phyloP scores from a whole-genome alignment of 2,329 filamentous ascomycete species.

The Monosporascus sp. region DNA sequence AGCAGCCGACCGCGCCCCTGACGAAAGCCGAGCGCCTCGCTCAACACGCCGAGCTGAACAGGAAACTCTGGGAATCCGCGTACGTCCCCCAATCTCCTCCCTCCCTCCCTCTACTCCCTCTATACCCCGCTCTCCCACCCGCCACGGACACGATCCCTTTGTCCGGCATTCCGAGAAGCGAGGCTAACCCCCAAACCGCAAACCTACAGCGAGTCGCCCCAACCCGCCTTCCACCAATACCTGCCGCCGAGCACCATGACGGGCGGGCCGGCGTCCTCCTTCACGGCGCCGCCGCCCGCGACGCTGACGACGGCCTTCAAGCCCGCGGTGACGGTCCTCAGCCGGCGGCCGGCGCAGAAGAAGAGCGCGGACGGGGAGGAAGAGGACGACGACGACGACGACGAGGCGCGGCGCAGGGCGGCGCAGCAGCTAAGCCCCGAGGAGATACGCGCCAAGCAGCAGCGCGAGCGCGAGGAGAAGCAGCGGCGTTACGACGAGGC shows the following conservation, averaged over 20 bases:
- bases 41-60: constrained; percentile 77
- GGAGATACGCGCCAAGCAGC: constrained; percentile 72
- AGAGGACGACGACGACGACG: constrained; percentile 58
- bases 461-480: constrained; percentile 81
- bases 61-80: constrained; percentile 86
- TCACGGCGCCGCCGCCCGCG: constrained; percentile 53
- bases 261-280: constrained; percentile 34
- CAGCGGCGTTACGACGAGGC: constrained; percentile 86
- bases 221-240: constrained; percentile 65
- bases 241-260: constrained; percentile 72
- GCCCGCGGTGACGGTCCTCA: constrained; percentile 77
- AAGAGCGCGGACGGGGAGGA: constrained; percentile 34
- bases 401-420: constrained; percentile 53
- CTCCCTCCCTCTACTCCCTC: background rate
- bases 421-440: constrained; percentile 58
- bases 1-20: constrained; percentile 39
- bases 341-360: constrained; percentile 63
- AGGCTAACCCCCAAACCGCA: background rate
- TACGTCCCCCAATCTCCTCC: constrained; percentile 37
- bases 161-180: too few species aligned
- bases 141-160: background rate
- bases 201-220: constrained; percentile 57
- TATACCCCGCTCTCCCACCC: constrained; percentile 1
- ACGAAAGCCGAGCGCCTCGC: constrained; percentile 74
- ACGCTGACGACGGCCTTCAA: constrained; percentile 61